Percentiles rank a stretch among this genome's conserved stretches.
phyloP scores from a whole-genome alignment of 2,329 filamentous ascomycete species.

The Colletotrichum spinosum region DNA sequence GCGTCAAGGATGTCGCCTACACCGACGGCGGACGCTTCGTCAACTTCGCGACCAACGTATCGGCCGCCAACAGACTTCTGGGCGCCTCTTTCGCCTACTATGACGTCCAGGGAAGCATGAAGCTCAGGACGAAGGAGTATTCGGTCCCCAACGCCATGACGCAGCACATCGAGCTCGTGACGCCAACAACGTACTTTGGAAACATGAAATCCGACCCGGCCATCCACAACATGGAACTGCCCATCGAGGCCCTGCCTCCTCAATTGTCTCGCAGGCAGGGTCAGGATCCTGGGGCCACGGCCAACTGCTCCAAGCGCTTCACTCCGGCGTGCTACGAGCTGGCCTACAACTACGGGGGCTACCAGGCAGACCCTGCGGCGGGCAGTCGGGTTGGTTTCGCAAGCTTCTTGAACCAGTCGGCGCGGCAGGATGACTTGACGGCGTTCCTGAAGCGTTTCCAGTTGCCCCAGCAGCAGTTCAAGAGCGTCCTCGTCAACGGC shows the following conservation, averaged over 20 bases:
- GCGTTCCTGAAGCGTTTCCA: conserved; percentile 49
- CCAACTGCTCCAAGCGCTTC: conserved; percentile 48
- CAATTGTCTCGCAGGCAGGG: conserved; percentile 22
- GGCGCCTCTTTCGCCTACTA: conserved; percentile 56
- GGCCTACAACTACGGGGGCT: conserved; percentile 61
- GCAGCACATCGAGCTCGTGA: conserved; percentile 55
- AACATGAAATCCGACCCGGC: conserved; percentile 40
- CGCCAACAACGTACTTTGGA: conserved; percentile 60
- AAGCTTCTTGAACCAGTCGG: conserved; percentile 63
- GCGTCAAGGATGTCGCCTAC: conserved; percentile 35
- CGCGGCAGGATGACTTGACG: conserved; percentile 58
- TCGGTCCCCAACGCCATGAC: conserved; percentile 48
- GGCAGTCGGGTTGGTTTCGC: conserved; percentile 63
- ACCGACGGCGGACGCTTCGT: conserved; percentile 41
- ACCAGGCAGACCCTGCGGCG: conserved; percentile 54
- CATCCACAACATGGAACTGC: conserved; percentile 19
- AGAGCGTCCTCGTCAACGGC: conserved; percentile 52
- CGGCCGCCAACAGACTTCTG: conserved; percentile 52
- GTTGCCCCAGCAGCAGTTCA: conserved; percentile 58
- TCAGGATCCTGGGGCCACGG: conserved; percentile 37
- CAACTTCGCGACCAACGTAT: conserved; percentile 50
- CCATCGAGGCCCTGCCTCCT: conserved; percentile 4
- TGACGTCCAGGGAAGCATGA: conserved; percentile 49
- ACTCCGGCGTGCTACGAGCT: conserved; percentile 60
- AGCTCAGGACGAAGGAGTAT: conserved; percentile 46